Evolutionary conservation across 352 stramenopile species (phyloP), one percentile per base, ranked within the genome.

Genomic region (Globisporangium paddicum): DNA sequence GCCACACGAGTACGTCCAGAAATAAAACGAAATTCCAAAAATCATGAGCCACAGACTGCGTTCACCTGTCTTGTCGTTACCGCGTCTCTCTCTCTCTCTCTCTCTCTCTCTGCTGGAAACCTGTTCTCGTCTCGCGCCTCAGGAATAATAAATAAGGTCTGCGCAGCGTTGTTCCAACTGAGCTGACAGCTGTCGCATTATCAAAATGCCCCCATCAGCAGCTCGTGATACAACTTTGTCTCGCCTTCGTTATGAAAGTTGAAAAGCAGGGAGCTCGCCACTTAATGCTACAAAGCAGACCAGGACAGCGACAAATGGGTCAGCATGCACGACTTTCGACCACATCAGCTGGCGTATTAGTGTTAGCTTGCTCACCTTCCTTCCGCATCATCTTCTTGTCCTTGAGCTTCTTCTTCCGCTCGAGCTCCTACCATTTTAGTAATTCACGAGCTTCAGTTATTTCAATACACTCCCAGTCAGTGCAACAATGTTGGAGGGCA

Each of bases 331-430:
- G 28, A 32, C 3, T 32, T 3, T 32, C 28, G 28, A 32, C 28
- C 28, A 32, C 3, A 6, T 10, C 21, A 55, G 44, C 4, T 53
- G n/a, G n/a, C n/a, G n/a, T n/a, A n/a, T n/a, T n/a, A n/a, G n/a
- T n/a, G n/a, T n/a, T n/a, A n/a, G n/a, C n/a, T n/a, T n/a, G n/a
- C 19, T 42, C 40, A 84, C 77, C 82, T 72, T 88, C 75, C 63
- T 77, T 69, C 45, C 79, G 77, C 62, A 87, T 67, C 23, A 74
- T 63, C 55, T 90, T 91, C 69, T 89, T 89, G 46, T 85, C 73
- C 18, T 82, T 83, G 58, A 86, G 72, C 53, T 86, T 89, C 49
- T 76, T 82, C 68, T 90, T 90, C 2, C 78, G 71, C 47, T 85
- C 73, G 47, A 84, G 48, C 47, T 91, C 82, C 82, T 91, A 11